Evolutionary conservation across 192 early-diverging fungal genomes (phyloP).

Genomic region (Pecoramyces ruminantium): DNA sequence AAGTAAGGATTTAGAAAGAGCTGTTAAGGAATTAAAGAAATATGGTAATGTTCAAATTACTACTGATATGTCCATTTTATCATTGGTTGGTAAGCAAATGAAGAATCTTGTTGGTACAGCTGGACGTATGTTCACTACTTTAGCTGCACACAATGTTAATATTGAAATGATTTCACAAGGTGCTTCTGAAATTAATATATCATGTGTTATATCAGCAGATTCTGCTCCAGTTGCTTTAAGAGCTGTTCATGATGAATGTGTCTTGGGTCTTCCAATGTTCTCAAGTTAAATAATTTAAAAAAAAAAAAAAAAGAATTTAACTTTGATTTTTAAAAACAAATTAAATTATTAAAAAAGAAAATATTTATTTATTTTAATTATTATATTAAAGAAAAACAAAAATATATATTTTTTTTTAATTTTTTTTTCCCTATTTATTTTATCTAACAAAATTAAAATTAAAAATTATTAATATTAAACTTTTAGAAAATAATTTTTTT

Average conservation of each 20-base stretch:
- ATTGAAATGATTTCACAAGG: constrained; percentile 99
- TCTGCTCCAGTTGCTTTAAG: constrained; percentile 55
- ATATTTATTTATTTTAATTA: too few relatives aligned
- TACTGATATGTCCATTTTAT: constrained; percentile 84
- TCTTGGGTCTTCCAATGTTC: neutral
- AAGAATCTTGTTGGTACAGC: constrained; percentile 92
- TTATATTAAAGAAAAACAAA: too few relatives aligned
- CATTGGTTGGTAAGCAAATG: constrained; percentile 92
- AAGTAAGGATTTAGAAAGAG: constrained; percentile 48
- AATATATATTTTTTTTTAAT: too few relatives aligned
- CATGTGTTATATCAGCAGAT: constrained; percentile 75
- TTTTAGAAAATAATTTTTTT: too few relatives aligned
- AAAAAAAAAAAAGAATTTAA: too few relatives aligned
- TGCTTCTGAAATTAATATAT: constrained; percentile 96
- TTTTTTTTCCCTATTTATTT: too few relatives aligned
- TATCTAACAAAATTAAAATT: too few relatives aligned
- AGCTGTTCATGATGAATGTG: constrained; percentile 71
- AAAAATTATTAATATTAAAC: too few relatives aligned
- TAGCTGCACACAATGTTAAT: constrained; percentile 76
- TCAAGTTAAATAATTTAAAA: too few relatives aligned
- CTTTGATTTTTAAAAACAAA: too few relatives aligned
- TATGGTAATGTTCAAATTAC: constrained; percentile 73
- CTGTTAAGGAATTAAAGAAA: constrained; percentile 58
- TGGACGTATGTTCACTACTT: constrained; percentile 78
- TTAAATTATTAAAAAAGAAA: too few relatives aligned